Evolutionary conservation across 2,329 filamentous ascomycete genomes (phyloP), one percentile per base, ranked within the genome.

Genomic region (Hymenoscyphus linearis): DNA sequence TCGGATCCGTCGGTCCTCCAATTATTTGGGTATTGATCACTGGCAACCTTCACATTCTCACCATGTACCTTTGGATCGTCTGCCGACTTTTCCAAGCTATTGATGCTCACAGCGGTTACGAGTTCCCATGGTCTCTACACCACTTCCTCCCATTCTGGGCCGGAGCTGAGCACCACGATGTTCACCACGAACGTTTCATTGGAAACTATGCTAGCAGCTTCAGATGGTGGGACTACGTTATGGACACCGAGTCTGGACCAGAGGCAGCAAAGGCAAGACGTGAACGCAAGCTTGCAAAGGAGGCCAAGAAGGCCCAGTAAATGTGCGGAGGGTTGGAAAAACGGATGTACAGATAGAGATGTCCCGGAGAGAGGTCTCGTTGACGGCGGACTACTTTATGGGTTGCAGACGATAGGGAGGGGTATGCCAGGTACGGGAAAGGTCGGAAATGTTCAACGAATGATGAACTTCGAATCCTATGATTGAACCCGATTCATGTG

Each of bases 81-180:
- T 81, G 92, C 69, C 92, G 95, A 69, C 82, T 99, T 22, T 96
- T 96, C 84, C 95, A 99, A 80, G 95, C 95, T 71, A 96, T 99
- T 74, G 95, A 99, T 75, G 90, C 95, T 34, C 95, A 99, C 81
- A 95, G 89, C 71, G 95, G 95, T 66, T 99, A 98, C 77, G 95
- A 99, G 74, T 98, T 99, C 79, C 95, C 95, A 64, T 99, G 93
- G 92, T 93, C 89, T 73, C 79, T 99, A 78, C 91, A 93, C 77
- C 91, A 97, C 77, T 90, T 98, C 82, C 80, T 99, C 57, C 95
- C 95, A 37, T 93, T 99, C 85, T 99, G 95, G 95, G 93, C 93
- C 60, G 95, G 95, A 65, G 95, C 95, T 60, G 87, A 96, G 70
- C 93, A 98, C 79, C 95, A 99, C 79, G 95, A 99, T 73, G 81